Percentiles rank a stretch among this genome's conserved stretches.
Evolutionary conservation across 2,329 filamentous ascomycete genomes (phyloP).

Genomic region (Pseudonectria foliicola): DNA sequence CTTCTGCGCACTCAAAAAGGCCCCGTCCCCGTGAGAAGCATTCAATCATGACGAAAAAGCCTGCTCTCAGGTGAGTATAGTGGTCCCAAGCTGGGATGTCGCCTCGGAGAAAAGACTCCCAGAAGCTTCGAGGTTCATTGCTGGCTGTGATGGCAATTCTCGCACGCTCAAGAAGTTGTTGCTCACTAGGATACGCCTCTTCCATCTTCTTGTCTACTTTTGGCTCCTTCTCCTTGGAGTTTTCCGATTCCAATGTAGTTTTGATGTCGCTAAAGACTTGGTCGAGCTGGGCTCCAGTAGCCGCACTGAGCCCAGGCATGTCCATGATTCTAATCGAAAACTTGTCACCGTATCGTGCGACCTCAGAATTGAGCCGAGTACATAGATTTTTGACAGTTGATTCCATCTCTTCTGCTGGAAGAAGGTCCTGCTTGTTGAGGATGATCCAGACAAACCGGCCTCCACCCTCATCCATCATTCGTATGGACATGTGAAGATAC

Average conservation of each 20-base stretch:
- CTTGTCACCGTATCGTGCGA: constrained; percentile 3
- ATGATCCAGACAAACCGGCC: constrained; percentile 22
- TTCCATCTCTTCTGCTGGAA: constrained; percentile 10
- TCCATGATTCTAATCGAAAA: constrained; percentile 15
- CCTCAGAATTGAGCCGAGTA: constrained; percentile 8
- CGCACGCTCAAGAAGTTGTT: constrained; percentile 7
- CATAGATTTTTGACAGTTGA: constrained; percentile 9
- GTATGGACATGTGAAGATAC: constrained; percentile 17
- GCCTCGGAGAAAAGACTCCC: constrained; percentile 20
- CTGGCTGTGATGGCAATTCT: constrained; percentile 7
- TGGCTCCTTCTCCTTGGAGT: constrained; percentile 1
- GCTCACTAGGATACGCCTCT: constrained; percentile 5
- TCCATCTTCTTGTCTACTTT: constrained; percentile 2
- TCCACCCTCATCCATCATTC: constrained; percentile 12
- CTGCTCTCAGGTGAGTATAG: constrained; percentile 26
- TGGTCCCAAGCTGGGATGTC: constrained; percentile 26
- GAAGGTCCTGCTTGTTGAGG: constrained; percentile 26
- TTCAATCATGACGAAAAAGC: constrained; percentile 24
- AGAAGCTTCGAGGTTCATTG: constrained; percentile 14
- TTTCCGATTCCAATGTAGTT: constrained; percentile 4
- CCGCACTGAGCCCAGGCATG: constrained; percentile 17
- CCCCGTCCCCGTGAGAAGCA: constrained; percentile 16
- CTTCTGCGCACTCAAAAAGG: constrained; percentile 21
- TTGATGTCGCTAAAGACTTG: constrained; percentile 12
- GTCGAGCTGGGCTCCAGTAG: constrained; percentile 6